Evolutionary conservation across 1,139 yeast species (phyloP).

Genomic region (Blastobotrys serpentis): DNA sequence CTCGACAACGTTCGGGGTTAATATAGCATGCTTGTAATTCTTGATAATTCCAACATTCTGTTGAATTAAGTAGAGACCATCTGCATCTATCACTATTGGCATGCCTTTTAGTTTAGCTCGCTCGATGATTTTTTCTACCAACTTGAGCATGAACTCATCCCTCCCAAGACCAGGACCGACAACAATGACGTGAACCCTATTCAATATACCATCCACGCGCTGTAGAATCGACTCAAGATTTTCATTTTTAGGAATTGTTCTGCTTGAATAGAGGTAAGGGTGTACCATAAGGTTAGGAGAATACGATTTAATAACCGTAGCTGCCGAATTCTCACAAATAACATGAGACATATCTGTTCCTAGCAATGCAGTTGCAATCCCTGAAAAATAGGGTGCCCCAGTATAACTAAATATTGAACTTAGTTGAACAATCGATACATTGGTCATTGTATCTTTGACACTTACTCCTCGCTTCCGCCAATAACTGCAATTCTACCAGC

Average conservation of each 20-base stretch:
- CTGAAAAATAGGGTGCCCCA: conserved; percentile 93
- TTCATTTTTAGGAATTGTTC: conserved; percentile 30
- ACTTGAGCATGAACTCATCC: conserved; percentile 63
- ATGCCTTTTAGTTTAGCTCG: conserved; percentile 51
- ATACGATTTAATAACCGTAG: conserved; percentile 76
- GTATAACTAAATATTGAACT: conserved; percentile 51
- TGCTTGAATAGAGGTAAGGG: conserved; percentile 61
- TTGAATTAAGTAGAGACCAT: conserved; percentile 67
- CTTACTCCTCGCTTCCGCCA: conserved; percentile 87
- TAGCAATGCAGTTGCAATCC: conserved; percentile 75
- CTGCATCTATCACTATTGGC: conserved; percentile 87
- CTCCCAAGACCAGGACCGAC: conserved; percentile 96
- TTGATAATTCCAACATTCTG: conserved; percentile 53
- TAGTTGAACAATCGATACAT: too few relatives aligned
- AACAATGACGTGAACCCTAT: conserved; percentile 74
- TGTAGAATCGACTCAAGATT: conserved; percentile 47
- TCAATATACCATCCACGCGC: conserved; percentile 53
- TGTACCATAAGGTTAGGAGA: conserved; percentile 96
- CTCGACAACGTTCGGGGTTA: conserved; percentile 91
- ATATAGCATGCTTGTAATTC: conserved; percentile 55
- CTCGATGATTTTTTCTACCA: conserved; percentile 56
- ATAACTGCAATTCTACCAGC: conserved; percentile 83
- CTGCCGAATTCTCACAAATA: conserved; percentile 77
- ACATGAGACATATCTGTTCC: conserved; percentile 92
- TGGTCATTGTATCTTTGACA: not conserved